Evolutionary conservation across 1,139 yeast species (phyloP).

Genomic region (Yamadazyma siamensis): DNA sequence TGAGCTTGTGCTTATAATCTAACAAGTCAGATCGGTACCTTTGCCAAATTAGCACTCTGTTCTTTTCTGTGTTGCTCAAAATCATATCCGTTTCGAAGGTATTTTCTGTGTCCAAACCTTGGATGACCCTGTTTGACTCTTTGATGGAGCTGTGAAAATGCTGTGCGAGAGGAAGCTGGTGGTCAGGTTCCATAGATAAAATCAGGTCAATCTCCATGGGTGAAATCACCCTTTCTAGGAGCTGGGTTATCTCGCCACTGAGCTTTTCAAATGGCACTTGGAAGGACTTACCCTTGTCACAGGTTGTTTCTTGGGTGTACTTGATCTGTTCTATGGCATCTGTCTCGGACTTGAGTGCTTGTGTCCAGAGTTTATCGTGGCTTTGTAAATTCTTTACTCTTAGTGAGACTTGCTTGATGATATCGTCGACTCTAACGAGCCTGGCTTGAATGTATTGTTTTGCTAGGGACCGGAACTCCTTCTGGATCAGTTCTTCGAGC

Average conservation of each 20-base stretch:
- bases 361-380: conserved; percentile 35
- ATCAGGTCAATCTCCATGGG: conserved; percentile 34
- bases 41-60: conserved; percentile 33
- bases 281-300: conserved; percentile 5
- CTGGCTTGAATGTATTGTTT: conserved; percentile 30
- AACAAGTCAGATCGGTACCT: conserved; percentile 25
- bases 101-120: conserved; percentile 17
- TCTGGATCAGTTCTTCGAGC: conserved; percentile 27
- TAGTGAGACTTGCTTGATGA: conserved; percentile 24
- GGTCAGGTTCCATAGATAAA: conserved; percentile 9
- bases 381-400: conserved; percentile 26
- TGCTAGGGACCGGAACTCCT: conserved; percentile 30
- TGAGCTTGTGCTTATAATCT: conserved; percentile 21
- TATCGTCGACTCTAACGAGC: conserved; percentile 26
- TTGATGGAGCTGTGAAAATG: too few relatives aligned
- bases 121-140: conserved; percentile 3
- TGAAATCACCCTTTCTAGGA: conserved; percentile 29
- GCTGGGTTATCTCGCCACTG: conserved; percentile 19
- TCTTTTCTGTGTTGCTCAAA: conserved; percentile 20
- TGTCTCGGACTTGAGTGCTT: conserved; percentile 30
- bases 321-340: conserved; percentile 31
- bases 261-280: conserved; percentile 11
- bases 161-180: conserved; percentile 4
- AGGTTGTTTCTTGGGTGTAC: conserved; percentile 32
- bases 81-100: conserved; percentile 27